phyloP scores from a whole-genome alignment of 2,329 filamentous ascomycete species.

The Cladosporium austrohemisphaericum region DNA sequence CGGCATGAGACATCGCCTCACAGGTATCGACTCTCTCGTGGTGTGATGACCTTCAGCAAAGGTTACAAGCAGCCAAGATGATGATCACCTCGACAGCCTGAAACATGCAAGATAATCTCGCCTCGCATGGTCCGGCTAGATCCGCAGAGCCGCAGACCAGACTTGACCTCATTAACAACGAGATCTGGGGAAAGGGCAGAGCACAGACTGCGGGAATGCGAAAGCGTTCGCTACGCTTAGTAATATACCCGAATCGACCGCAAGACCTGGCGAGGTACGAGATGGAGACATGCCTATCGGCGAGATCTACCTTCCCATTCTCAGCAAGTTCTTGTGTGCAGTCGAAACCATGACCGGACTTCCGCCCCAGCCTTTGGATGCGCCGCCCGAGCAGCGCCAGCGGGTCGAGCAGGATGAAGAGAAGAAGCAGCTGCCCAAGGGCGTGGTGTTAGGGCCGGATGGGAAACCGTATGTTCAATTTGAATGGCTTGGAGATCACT shows the following conservation, averaged over 20 bases:
- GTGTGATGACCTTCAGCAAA: too few species aligned
- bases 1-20: background rate
- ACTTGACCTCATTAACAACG: background rate
- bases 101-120: conserved; percentile 5
- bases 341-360: conserved; percentile 37
- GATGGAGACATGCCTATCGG: conserved; percentile 34
- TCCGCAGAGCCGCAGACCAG: conserved; percentile 6
- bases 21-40: background rate
- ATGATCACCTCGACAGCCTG: background rate
- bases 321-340: conserved; percentile 36
- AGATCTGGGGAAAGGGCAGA: background rate
- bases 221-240: conserved; percentile 3
- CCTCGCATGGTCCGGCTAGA: conserved; percentile 6
- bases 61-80: too few species aligned
- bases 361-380: conserved; percentile 35
- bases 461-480: conserved; percentile 69
- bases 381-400: conserved; percentile 26
- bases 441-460: conserved; percentile 72
- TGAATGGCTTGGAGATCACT: background rate
- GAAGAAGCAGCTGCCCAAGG: conserved; percentile 60
- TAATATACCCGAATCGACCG: conserved; percentile 1
- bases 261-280: background rate
- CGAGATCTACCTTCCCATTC: conserved; percentile 35
- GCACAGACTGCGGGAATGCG: conserved; percentile 13
- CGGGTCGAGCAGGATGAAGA: conserved; percentile 25